Percentiles rank a stretch among this genome's conserved stretches.
Evolutionary conservation across 805 yeast species (phyloP).

Genomic region (Candida anglica): DNA sequence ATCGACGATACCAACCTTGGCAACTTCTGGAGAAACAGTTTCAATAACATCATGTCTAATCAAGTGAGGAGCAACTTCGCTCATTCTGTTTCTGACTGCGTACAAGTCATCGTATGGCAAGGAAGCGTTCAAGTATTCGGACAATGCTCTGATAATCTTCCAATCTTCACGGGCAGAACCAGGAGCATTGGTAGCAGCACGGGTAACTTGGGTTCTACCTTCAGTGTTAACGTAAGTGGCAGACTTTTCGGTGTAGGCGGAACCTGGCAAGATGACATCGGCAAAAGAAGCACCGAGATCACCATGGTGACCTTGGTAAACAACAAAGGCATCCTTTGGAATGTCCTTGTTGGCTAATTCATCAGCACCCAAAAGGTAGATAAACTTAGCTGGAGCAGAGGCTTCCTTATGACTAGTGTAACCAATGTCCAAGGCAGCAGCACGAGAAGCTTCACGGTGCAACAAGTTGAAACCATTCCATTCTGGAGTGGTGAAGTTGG

Average conservation of each 20-base stretch:
- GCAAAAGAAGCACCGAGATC: conserved; percentile 85
- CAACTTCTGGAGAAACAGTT: conserved; percentile 56
- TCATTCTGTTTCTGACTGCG: conserved; percentile 64
- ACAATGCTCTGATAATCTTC: conserved; percentile 79
- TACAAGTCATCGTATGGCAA: conserved; percentile 74
- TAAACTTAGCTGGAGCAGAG: conserved; percentile 61
- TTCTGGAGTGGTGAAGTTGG: conserved; percentile 59
- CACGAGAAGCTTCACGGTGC: conserved; percentile 85
- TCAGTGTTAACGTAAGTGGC: conserved; percentile 87
- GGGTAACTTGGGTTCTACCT: conserved; percentile 80
- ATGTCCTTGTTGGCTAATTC: conserved; percentile 65
- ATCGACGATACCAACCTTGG: conserved; percentile 52
- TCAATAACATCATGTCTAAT: conserved; percentile 73
- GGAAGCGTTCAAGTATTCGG: conserved; percentile 67
- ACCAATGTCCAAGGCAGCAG: conserved; percentile 83
- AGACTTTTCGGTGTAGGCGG: conserved; percentile 84
- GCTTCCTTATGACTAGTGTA: conserved; percentile 53
- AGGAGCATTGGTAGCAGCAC: conserved; percentile 86
- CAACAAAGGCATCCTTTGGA: conserved; percentile 82
- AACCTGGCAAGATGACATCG: conserved; percentile 81
- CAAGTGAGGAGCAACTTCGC: conserved; percentile 77
- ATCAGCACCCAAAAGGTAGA: conserved; percentile 82
- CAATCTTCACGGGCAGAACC: conserved; percentile 91
- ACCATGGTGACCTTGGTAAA: conserved; percentile 91
- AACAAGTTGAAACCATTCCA: conserved; percentile 82